Base-by-base conservation (phyloP, 495 filamentous ascomycete genomes). In the Penicillium bialowiezense region DNA sequence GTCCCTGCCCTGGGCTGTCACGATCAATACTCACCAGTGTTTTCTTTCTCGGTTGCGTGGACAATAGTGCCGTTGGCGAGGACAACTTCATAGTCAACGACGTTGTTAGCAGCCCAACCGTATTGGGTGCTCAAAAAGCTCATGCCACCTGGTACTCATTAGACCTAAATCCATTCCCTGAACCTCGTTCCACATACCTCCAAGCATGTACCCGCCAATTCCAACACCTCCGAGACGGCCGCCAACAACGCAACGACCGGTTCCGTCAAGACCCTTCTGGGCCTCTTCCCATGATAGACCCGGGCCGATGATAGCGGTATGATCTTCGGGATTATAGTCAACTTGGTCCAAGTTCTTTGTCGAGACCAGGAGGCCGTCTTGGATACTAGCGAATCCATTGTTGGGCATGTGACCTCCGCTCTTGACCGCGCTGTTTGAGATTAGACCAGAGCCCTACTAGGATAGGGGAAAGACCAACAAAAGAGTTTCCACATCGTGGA, bases 71-170 rank as follows among this genome's bases (percentile, higher is more conserved):
- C 72, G 56, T 79, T 78, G 38, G 79, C 75, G 7, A 83, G 64
- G 18, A 83, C 78, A 13, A 84, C 69, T 36, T 83, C 78, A 51
- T 63, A 82, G 39, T 78, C 73, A 38, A 75, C 40, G 4, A 80
- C 65, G 5, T 77, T 79, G 53, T 78, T 78, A 19, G 75, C 74
- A 4, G 73, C 78, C 73, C 77, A 82, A 13, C 80, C 81, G 49
- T 80, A 80, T 52, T 81, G 69, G 12, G 73, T 73, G 20, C 76
- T 76, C 53, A 83, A 63, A 44, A 79, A 81, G 43, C 69, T 73
- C 60, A 72, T 54, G 8, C 71, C 71, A 47, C 74, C 76, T 65
- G 45, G 1, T 36, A 8, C 15, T 9, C 7, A 49, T 45, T 56
- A 50, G 23, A 41, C 12, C 17, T 17, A 4, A 24, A 23, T 23